These are phyloP conservation scores for Diaporthe helianthi DNA, from an alignment of 2,329 filamentous ascomycete species.

Conservation along the genomic window DNA sequence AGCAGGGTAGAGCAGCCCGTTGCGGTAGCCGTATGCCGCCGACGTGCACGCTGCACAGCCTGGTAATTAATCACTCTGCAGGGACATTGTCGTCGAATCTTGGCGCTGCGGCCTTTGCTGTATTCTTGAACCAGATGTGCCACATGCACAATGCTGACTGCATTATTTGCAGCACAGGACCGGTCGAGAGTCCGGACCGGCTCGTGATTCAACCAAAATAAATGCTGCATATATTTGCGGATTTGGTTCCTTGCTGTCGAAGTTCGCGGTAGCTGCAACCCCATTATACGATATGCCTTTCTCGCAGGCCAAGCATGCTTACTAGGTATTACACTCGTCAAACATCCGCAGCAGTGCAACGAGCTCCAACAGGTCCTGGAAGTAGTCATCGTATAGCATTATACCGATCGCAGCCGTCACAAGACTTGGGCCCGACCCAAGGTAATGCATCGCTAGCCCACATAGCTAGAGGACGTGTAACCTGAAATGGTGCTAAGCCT, in stretches of 20 bases:
- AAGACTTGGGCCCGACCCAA: background rate
- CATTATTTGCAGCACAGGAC: no score
- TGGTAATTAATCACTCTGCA: background rate
- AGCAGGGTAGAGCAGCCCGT: conserved; percentile 18
- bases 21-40: conserved; percentile 16
- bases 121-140: background rate
- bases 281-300: conserved; percentile 5
- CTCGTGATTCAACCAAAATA: background rate
- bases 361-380: background rate
- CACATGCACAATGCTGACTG: background rate
- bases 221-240: background rate
- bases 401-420: background rate
- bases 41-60: conserved; percentile 26
- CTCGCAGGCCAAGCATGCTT: conserved; percentile 9
- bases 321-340: conserved; percentile 2
- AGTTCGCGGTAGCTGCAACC: background rate
- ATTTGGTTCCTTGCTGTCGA: background rate
- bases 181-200: background rate
- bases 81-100: no score
- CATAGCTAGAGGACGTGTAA: conserved; percentile 3
- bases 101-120: background rate
- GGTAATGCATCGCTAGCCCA: conserved; percentile 1
- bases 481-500: conserved; percentile 6
- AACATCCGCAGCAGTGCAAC: background rate
- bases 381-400: background rate